Base-by-base conservation (phyloP, 2,329 filamentous ascomycete species). In the Sarocladium oryzae region DNA sequence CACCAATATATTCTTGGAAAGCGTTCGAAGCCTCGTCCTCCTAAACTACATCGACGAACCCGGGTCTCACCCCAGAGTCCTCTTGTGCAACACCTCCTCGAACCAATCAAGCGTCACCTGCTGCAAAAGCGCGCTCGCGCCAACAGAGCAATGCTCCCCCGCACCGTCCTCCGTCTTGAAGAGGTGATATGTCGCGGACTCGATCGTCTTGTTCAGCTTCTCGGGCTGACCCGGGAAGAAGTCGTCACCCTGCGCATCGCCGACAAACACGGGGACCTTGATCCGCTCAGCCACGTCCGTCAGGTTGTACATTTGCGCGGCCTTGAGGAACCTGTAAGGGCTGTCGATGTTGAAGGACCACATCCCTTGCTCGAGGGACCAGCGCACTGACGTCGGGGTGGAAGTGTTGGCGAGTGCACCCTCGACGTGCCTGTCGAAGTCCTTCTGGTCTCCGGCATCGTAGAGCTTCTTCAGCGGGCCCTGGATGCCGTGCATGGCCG, bases 311-410 rank as follows among this genome's bases (percentile, higher is more conserved):
- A 46, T 2, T 11, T 60, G 32, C 0, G 24, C 3, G 23, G 40
- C 13, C 3, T 54, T 50, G 26, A 66, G 48, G 46, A 60, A 66
- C 2, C 61, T 56, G 46, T 57, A 67, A 1, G 59, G 63, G 9
- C 61, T 59, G 13, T 59, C 56, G 40, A 13, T 58, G 35, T 65
- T 57, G 51, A 66, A 69, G 1, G 57, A 56, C 65, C 66, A 67
- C 1, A 67, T 54, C 2, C 60, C 66, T 26, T 68, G 63, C 1
- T 60, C 55, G 4, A 67, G 38, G 32, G 56, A 62, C 66, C 66
- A 68, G 18, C 57, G 56, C 6, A 57, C 37, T 13, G 23, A 40
- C 0, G 63, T 60, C 6, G 57, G 33, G 1, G 21, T 23, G 6
- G 37, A 21, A 7, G 6, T 23, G 37, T n/a, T 41, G 37, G 53